A percentile compares a stretch with the other conserved stretches of the same genome.
phyloP scores from a whole-genome alignment of 2,329 filamentous ascomycete species.

The Venturia aucupariae region DNA sequence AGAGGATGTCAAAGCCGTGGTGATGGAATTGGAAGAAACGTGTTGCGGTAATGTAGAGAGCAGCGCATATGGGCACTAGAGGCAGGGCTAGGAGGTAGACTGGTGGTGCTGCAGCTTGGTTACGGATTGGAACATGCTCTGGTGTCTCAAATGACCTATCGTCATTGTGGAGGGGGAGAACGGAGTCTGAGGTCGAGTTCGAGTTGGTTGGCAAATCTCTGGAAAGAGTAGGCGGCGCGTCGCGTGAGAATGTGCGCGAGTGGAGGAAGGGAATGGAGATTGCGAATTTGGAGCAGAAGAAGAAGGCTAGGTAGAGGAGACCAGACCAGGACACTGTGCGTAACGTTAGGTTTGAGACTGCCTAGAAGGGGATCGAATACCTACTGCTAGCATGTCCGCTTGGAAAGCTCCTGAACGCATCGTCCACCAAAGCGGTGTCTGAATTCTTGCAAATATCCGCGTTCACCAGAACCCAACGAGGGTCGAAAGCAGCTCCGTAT shows the following conservation, averaged over 20 bases:
- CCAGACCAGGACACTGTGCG: constrained; percentile 59
- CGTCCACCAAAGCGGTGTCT: constrained; percentile 49
- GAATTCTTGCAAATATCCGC: constrained; percentile 64
- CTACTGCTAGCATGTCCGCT: constrained; percentile 64
- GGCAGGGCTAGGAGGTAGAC: constrained; percentile 65
- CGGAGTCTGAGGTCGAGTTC: neutral
- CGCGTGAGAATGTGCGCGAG: constrained; percentile 36
- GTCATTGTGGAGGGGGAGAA: neutral
- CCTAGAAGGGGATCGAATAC: constrained; percentile 18
- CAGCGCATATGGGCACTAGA: constrained; percentile 61
- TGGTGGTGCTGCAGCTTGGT: constrained; percentile 72
- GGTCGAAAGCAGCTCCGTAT: constrained; percentile 8
- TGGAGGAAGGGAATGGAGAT: constrained; percentile 63
- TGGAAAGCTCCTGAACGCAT: constrained; percentile 80
- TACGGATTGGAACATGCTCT: constrained; percentile 45
- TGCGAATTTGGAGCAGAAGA: constrained; percentile 73
- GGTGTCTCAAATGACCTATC: neutral
- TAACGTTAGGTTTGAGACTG: constrained; percentile 3
- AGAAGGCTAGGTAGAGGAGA: constrained; percentile 76
- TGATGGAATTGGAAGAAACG: constrained; percentile 85
- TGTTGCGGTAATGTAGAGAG: constrained; percentile 74
- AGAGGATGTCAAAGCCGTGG: constrained; percentile 85
- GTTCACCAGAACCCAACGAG: constrained; percentile 57
- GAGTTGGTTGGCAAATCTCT: constrained; percentile 17
- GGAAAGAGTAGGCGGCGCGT: constrained; percentile 19